Base-by-base conservation (phyloP, 176 grass and related monocot species). In the Triticum timopheevii region DNA sequence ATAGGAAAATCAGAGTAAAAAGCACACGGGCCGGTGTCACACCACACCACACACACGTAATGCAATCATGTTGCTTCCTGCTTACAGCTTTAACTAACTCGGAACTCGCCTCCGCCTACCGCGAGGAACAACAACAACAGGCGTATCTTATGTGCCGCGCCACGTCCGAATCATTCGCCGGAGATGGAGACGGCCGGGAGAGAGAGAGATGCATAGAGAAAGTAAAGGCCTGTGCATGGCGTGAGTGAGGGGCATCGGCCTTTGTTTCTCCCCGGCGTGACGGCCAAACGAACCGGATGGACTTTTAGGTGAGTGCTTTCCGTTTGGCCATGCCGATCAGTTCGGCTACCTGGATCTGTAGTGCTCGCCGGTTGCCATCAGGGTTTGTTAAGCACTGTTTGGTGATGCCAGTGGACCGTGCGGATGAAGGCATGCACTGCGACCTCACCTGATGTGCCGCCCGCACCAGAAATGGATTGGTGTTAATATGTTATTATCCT, bases 81-180 rank as follows among this genome's bases (percentile, higher is more conserved):
- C 78, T 73, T 72, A 91, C 82, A 85, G 90, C 71, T 91, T 91
- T 91, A 91, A 91, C 86, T 78, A 88, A 85, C 89, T 91, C 15
- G 10, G 39, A 56, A 6, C 6, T 56, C 78, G 44, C 71, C 52
- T 44, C 69, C 76, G 69, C 89, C 76, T 62, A 83, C 79, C 84
- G 83, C 20, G 7, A 35, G 61, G 68, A 35, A 67, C 24, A 27
- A 31, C 24, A 27, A 31, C 49, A 23, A 23, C 52, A 35, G 7
- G 65, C 45, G 42, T 36, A 77, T 56, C 61, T 30, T 68, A 66
- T 31, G 73, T 76, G 73, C 25, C 4, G 36, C 85, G 84, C 76
- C 85, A 84, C 68, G 85, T 80, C 84, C 4, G 80, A 28, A 80
- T 91, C 89, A 80, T 69, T 62, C 47, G 25, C 22, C 27, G 19